Percentiles rank a stretch among this genome's conserved stretches.
These are phyloP conservation scores for Exserohilum turcica DNA, from an alignment of 2,329 filamentous ascomycete species.

Conservation along the genomic window DNA sequence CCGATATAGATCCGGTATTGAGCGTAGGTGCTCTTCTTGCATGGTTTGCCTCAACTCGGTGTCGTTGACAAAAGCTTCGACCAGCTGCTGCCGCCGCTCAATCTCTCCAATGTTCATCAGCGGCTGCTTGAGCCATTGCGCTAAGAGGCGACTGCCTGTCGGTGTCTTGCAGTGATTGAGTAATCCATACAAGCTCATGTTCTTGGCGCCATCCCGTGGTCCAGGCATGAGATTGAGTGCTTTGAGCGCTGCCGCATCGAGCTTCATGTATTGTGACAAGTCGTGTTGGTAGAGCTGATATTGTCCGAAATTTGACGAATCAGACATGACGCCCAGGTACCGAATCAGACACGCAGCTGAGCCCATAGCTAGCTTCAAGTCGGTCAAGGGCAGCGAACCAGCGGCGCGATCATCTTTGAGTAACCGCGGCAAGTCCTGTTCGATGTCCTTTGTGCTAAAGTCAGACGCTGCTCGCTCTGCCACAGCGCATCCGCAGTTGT, in stretches of 20 bases:
- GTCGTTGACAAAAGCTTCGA: conserved; percentile 91
- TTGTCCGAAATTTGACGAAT: conserved; percentile 93
- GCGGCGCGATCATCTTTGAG: conserved; percentile 84
- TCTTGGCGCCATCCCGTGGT: conserved; percentile 91
- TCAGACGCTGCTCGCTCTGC: conserved; percentile 77
- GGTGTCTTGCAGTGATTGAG: conserved; percentile 98
- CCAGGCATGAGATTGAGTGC: conserved; percentile 97
- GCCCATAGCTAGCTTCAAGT: conserved; percentile 94
- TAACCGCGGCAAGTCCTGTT: conserved; percentile 87
- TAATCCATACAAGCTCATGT: conserved; percentile 92
- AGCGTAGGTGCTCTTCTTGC: conserved; percentile 92
- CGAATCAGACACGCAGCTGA: conserved; percentile 92
- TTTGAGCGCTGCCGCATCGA: conserved; percentile 91
- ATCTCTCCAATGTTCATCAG: conserved; percentile 91
- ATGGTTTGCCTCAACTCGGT: conserved; percentile 93
- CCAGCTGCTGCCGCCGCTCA: conserved; percentile 86
- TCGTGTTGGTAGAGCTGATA: conserved; percentile 98
- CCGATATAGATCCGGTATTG: conserved; percentile 91
- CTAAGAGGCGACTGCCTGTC: conserved; percentile 83
- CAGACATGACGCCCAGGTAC: conserved; percentile 87
- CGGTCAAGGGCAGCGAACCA: conserved; percentile 81
- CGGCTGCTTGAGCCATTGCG: conserved; percentile 97
- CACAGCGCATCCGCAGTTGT: conserved; percentile 88
- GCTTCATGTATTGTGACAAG: conserved; percentile 95
- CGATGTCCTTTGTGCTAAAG: conserved; percentile 89